Percentiles rank a stretch among this genome's conserved stretches.
These are phyloP conservation scores for Cenchrus americanus DNA, from an alignment of 176 grass and related monocot genomes.

Conservation along the genomic window DNA sequence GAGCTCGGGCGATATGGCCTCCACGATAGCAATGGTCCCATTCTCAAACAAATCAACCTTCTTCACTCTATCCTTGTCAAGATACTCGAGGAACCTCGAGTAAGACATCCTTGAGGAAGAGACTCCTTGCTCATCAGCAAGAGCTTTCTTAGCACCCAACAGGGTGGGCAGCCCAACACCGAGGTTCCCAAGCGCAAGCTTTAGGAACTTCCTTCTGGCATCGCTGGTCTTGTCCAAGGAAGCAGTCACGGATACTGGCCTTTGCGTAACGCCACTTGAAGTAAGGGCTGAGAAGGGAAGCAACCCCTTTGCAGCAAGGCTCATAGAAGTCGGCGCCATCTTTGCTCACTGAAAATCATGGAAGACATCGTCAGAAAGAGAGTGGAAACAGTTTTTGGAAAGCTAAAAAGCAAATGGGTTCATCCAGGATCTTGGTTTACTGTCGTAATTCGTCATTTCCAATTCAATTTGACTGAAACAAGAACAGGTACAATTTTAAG, in stretches of 20 bases:
- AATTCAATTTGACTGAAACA: background rate
- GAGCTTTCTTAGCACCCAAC: slow-evolving; percentile 59
- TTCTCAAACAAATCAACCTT: slow-evolving; percentile 96
- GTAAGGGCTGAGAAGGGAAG: slow-evolving; percentile 51
- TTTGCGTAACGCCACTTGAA: slow-evolving; percentile 44
- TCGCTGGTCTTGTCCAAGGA: slow-evolving; percentile 68
- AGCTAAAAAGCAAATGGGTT: background rate
- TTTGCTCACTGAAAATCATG: slow-evolving; percentile 44
- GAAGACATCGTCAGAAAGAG: background rate
- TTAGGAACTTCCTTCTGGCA: slow-evolving; percentile 80
- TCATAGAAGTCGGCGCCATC: slow-evolving; percentile 74
- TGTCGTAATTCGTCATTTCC: background rate
- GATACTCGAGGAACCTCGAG: slow-evolving; percentile 93
- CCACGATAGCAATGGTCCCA: slow-evolving; percentile 90
- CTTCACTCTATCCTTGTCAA: slow-evolving; percentile 96
- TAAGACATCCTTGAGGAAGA: slow-evolving; percentile 99
- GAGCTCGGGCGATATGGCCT: slow-evolving; percentile 92
- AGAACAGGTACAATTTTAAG: background rate
- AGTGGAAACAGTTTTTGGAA: slow-evolving; percentile 3
- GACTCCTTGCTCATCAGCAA: slow-evolving; percentile 82
- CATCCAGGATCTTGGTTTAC: background rate
- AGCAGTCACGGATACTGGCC: slow-evolving; percentile 61
- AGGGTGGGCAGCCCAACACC: slow-evolving; percentile 72
- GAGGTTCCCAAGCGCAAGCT: slow-evolving; percentile 76
- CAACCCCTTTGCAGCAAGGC: slow-evolving; percentile 54